These are phyloP conservation scores for Rhododendron griersonianum DNA, from an alignment of 148 eudicot genomes.

Conservation along the genomic window DNA sequence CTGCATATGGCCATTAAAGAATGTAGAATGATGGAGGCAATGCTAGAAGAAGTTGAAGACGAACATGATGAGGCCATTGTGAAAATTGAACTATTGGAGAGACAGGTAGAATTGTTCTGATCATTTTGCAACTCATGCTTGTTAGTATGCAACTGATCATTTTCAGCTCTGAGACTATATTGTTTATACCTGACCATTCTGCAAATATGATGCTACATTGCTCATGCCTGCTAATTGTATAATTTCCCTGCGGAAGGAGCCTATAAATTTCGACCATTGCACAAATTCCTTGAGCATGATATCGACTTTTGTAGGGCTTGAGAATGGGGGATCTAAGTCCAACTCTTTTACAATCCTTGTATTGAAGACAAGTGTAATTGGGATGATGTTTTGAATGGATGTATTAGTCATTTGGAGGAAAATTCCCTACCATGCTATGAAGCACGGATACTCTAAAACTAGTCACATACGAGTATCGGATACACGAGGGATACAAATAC, in stretches of 20 bases:
- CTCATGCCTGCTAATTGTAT: not conserved
- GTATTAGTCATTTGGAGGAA: not conserved
- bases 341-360: not conserved
- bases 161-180: not conserved
- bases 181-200: not conserved
- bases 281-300: not conserved
- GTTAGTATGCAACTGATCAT: not conserved
- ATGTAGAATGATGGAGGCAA: conserved; percentile 40
- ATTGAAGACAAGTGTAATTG: not conserved
- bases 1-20: conserved; percentile 49
- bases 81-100: conserved; percentile 63
- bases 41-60: conserved; percentile 71
- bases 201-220: not conserved
- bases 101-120: conserved; percentile 42
- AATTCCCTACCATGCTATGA: not conserved
- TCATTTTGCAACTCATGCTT: not conserved
- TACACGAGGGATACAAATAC: too few relatives aligned
- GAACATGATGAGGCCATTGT: conserved; percentile 73
- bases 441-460: too few relatives aligned
- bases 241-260: not conserved
- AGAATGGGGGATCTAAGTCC: not conserved
- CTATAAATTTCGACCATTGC: not conserved
- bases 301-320: not conserved
- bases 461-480: too few relatives aligned
- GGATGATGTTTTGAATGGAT: not conserved